Conservation (phyloP, 352 stramenopile genomes). For the Pythium vanterpoolii region DNA sequence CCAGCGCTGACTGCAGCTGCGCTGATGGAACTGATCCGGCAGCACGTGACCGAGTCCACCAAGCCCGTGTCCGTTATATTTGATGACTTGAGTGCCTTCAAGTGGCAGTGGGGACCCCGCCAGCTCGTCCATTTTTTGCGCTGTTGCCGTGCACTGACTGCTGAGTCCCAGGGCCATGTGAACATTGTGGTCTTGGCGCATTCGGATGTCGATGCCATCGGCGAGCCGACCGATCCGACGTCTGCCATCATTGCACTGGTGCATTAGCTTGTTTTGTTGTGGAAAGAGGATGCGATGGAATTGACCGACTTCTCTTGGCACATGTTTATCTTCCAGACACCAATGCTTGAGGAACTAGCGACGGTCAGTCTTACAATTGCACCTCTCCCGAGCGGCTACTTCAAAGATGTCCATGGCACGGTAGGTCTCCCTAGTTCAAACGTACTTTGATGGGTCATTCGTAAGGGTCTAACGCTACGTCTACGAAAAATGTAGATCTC, state of each 20-base stretch:
- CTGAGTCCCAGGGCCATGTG: slow-evolving; percentile 36
- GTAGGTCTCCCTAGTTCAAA: slow-evolving; percentile 24
- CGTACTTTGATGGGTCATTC: background rate
- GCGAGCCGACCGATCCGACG: background rate
- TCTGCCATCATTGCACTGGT: slow-evolving; percentile 6
- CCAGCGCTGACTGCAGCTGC: background rate
- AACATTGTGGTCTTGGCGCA: slow-evolving; percentile 66
- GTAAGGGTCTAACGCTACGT: background rate
- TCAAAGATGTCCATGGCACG: slow-evolving; percentile 72
- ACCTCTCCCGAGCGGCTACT: slow-evolving; percentile 66
- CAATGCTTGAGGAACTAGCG: slow-evolving; percentile 50
- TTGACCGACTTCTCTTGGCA: background rate
- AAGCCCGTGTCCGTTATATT: slow-evolving; percentile 47
- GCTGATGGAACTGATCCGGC: slow-evolving; percentile 39
- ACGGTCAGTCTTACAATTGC: slow-evolving; percentile 47
- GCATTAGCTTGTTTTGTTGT: background rate
- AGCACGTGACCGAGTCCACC: slow-evolving; percentile 32
- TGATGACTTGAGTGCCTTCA: slow-evolving; percentile 60
- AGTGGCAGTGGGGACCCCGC: slow-evolving; percentile 46
- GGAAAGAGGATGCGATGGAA: background rate
- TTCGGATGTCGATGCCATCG: slow-evolving; percentile 35
- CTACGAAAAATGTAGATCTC: no score
- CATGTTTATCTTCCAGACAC: slow-evolving; percentile 26
- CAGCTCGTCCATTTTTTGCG: slow-evolving; percentile 54
- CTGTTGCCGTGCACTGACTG: slow-evolving; percentile 60